phyloP scores from a whole-genome alignment of 371 early-diverging fungal species.

The Sporodiniella umbellata region DNA sequence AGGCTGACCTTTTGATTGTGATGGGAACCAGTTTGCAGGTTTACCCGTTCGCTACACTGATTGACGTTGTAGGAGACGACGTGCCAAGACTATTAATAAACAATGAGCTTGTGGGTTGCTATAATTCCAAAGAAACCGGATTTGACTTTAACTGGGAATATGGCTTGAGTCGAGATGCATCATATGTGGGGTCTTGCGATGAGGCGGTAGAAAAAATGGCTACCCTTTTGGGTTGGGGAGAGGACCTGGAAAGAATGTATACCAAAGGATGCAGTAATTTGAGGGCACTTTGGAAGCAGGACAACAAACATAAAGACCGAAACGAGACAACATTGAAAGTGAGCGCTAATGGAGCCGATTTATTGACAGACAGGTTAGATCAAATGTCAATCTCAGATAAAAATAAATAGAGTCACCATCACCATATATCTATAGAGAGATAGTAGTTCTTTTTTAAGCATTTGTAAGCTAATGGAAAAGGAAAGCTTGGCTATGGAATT shows the following conservation, averaged over 20 bases:
- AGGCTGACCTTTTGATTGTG: slow-evolving; percentile 85
- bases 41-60: slow-evolving; percentile 85
- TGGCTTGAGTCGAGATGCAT: slow-evolving; percentile 68
- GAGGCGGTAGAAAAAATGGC: slow-evolving; percentile 63
- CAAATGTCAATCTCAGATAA: slow-evolving; percentile 16
- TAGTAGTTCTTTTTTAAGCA: no score
- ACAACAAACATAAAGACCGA: slow-evolving; percentile 29
- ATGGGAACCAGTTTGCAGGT: slow-evolving; percentile 88
- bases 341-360: slow-evolving; percentile 27
- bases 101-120: slow-evolving; percentile 72
- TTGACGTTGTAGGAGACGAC: slow-evolving; percentile 55
- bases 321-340: slow-evolving; percentile 18
- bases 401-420: no score
- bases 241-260: slow-evolving; percentile 37
- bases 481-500: no score
- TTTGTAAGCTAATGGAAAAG: no score
- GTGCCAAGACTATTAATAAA: slow-evolving; percentile 90
- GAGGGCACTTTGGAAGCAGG: slow-evolving; percentile 44
- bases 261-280: slow-evolving; percentile 35
- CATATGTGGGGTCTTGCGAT: slow-evolving; percentile 77
- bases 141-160: slow-evolving; percentile 82
- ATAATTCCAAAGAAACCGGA: slow-evolving; percentile 44
- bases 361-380: slow-evolving; percentile 34
- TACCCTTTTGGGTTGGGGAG: slow-evolving; percentile 44
- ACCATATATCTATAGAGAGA: no score